Conservation (phyloP, 768 basidiomycete species). For the Trametes coccinea region DNA sequence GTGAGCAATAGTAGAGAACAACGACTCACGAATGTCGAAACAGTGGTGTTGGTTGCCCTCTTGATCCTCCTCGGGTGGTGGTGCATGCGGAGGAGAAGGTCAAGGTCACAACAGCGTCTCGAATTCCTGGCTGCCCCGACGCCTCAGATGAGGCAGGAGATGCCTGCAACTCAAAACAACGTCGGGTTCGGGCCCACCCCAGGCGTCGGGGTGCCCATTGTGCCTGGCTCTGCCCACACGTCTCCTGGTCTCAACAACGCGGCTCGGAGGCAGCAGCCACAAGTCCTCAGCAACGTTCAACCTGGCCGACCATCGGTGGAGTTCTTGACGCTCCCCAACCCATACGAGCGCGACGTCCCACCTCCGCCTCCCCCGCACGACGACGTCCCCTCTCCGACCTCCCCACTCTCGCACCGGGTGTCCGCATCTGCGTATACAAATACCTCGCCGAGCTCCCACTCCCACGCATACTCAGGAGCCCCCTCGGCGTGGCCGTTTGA, state of each 20-base stretch:
- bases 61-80: constrained; percentile 17
- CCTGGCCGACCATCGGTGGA: not conserved
- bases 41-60: constrained; percentile 15
- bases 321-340: constrained; percentile 9
- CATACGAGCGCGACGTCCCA: constrained; percentile 18
- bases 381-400: not conserved
- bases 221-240: too few relatives aligned
- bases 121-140: not conserved
- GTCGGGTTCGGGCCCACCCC: not conserved
- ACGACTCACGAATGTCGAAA: constrained; percentile 1
- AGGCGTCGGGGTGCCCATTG: too few relatives aligned
- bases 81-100: constrained; percentile 5
- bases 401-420: not conserved
- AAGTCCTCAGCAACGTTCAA: not conserved
- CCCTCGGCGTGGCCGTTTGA: constrained; percentile 21
- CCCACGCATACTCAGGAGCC: constrained; percentile 2
- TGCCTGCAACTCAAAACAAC: not conserved
- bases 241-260: not conserved
- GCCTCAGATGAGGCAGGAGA: constrained; percentile 5
- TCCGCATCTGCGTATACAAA: constrained; percentile 1
- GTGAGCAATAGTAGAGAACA: not conserved
- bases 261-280: not conserved
- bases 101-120: not conserved
- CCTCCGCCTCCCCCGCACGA: constrained; percentile 14
- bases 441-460: constrained; percentile 1